Percentiles rank a stretch among this genome's conserved stretches.
These are phyloP conservation scores for Leccinum longicurvipes DNA, from an alignment of 768 basidiomycete species.

Conservation along the genomic window DNA sequence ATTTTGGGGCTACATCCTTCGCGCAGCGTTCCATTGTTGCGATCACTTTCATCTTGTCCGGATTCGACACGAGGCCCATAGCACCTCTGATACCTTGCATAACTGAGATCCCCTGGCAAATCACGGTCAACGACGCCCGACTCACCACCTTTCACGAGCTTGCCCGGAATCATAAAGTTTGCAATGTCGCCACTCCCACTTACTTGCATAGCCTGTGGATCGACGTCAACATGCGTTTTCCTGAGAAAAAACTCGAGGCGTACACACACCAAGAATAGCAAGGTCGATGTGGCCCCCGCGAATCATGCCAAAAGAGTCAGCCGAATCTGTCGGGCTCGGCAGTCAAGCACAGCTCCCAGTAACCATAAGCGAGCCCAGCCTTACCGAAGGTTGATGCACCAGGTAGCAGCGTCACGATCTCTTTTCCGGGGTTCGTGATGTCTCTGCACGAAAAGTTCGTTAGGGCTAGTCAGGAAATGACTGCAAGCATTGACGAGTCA, in stretches of 20 bases:
- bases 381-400: slow-evolving; percentile 87
- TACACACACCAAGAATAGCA: slow-evolving; percentile 82
- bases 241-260: slow-evolving; percentile 2
- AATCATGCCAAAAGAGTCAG: slow-evolving; percentile 94
- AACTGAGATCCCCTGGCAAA: slow-evolving; percentile 6
- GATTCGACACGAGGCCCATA: slow-evolving; percentile 96
- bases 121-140: slow-evolving; percentile 45
- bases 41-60: slow-evolving; percentile 88
- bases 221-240: background rate
- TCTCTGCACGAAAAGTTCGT: slow-evolving; percentile 63
- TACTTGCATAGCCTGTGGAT: slow-evolving; percentile 84
- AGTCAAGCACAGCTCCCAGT: slow-evolving; percentile 19
- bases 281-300: slow-evolving; percentile 85
- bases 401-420: slow-evolving; percentile 88
- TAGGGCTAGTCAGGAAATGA: slow-evolving; percentile 13
- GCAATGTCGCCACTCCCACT: slow-evolving; percentile 91
- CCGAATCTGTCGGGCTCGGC: slow-evolving; percentile 49
- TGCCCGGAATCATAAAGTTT: slow-evolving; percentile 98
- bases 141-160: slow-evolving; percentile 77
- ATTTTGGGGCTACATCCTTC: slow-evolving; percentile 85
- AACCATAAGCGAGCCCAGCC: slow-evolving; percentile 40
- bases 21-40: slow-evolving; percentile 86
- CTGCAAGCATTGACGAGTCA: slow-evolving; percentile 60
- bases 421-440: slow-evolving; percentile 92
- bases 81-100: slow-evolving; percentile 84